Conservation (phyloP, 768 basidiomycete species). For the Trametes cubensis region DNA sequence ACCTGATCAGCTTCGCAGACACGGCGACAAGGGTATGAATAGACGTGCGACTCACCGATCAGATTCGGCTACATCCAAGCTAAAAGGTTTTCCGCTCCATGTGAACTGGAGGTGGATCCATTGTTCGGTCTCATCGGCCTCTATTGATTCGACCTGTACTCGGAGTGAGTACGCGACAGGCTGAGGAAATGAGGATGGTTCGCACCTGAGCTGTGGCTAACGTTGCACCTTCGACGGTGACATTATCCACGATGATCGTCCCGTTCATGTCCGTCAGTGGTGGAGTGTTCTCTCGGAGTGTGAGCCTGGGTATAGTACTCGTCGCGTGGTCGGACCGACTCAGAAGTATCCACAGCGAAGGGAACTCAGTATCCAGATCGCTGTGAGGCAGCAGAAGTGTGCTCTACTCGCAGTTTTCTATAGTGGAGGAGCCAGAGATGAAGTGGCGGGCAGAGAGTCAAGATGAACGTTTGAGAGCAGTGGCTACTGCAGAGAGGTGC, state of each 20-base stretch:
- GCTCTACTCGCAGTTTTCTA: too few species aligned
- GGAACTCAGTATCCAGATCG: too few species aligned
- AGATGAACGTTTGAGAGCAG: too few species aligned
- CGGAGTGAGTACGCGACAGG: neutral
- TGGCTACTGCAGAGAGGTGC: neutral
- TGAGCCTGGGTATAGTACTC: too few species aligned
- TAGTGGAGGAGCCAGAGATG: too few species aligned
- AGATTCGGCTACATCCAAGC: conserved; percentile 71
- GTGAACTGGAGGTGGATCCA: conserved; percentile 72
- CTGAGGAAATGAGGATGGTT: neutral
- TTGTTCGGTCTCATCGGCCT: conserved; percentile 25
- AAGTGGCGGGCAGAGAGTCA: too few species aligned
- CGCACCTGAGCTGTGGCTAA: conserved; percentile 6
- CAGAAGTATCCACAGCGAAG: too few species aligned
- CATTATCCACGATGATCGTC: neutral
- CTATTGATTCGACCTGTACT: conserved; percentile 1
- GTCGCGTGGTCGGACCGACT: too few species aligned
- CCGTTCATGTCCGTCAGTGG: neutral
- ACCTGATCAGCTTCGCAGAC: neutral
- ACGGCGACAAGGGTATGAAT: neutral
- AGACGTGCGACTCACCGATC: conserved; percentile 57
- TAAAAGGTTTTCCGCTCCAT: conserved; percentile 70
- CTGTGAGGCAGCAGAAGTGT: too few species aligned
- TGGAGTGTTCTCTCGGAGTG: too few species aligned
- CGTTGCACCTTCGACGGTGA: neutral